Conservation (phyloP, 2,329 filamentous ascomycete species). For the Fusarium nelsonii region DNA sequence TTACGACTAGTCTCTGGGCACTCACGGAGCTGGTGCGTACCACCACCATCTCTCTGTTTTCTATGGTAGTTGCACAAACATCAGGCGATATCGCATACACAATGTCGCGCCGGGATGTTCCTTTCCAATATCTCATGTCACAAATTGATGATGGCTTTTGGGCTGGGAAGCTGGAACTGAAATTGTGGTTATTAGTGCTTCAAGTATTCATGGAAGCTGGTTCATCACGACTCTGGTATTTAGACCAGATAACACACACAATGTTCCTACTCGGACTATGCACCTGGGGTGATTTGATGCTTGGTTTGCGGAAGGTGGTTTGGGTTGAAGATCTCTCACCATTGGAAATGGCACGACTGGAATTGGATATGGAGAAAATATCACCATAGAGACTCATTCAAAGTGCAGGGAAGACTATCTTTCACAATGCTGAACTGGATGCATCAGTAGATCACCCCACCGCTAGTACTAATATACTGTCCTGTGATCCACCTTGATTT, state of each 20-base stretch:
- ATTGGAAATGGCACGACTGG: conserved; percentile 25
- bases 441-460: conserved; percentile 3
- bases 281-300: conserved; percentile 21
- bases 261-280: neutral
- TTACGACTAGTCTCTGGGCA: neutral
- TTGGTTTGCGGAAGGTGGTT: conserved; percentile 6
- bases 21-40: conserved; percentile 35
- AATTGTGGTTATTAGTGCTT: conserved; percentile 33
- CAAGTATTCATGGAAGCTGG: conserved; percentile 17
- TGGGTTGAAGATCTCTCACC: conserved; percentile 30
- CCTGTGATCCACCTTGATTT: conserved; percentile 36
- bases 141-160: neutral
- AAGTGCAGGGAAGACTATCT: too few relatives aligned
- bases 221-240: conserved; percentile 12
- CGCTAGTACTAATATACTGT: conserved; percentile 23
- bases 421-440: too few relatives aligned
- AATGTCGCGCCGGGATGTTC: neutral
- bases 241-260: conserved; percentile 12
- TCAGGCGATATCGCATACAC: conserved; percentile 29
- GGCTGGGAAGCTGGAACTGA: conserved; percentile 10
- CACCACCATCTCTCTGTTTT: conserved; percentile 14
- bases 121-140: neutral
- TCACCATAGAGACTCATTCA: neutral
- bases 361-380: conserved; percentile 8
- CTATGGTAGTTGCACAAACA: conserved; percentile 23